Evolutionary conservation across 345 rosid genomes (phyloP), one percentile per base, ranked within the genome.

Genomic region (Fremontodendron californicum): DNA sequence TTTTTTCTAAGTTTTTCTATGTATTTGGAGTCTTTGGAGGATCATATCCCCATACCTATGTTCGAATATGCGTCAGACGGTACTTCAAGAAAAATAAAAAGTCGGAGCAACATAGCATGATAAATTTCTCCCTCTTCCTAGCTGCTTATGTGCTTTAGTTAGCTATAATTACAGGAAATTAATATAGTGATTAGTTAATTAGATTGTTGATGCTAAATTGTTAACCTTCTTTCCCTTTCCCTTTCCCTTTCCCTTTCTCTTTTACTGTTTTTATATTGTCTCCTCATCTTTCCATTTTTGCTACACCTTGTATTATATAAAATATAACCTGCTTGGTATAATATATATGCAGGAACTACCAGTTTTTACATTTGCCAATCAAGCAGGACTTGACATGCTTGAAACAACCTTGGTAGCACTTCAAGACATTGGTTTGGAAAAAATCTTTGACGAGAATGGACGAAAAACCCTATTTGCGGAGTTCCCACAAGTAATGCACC

Each of bases 381-480:
- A 96, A 77, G 99, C 98, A 48, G 97, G 99, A 64, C 92, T 96
- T 29, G 98, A 96, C 90, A 94, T 96, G 99, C 89, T 96, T 23
- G 99, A 96, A 88, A 96, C 99, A 55, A 94, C 97, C 1, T 81
- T 93, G 79, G 89, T 91, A 3, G 83, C 96, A 0, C 93, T 93
- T 84, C 97, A 93, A 81, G 94, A 93, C 71, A 87, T 93, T 18
- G 89, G 88, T 78, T 83, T 93, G 19, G 97, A 91, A 48, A 93
- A 91, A 83, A 87, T 93, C 31, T 89, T 91, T 8, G 96, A 91
- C 13, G 93, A 90, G 45, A 82, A 78, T 39, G 94, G 96, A 74
- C 86, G 89, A 78, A 93, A 91, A 85, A 86, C 86, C 1, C 78
- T 93, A 37, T 90, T 88, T 82, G 84, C 91, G 0, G 96, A 91